phyloP scores from a whole-genome alignment of 1,284 basidiomycete genomes.

The Austroboletus rostrupii region DNA sequence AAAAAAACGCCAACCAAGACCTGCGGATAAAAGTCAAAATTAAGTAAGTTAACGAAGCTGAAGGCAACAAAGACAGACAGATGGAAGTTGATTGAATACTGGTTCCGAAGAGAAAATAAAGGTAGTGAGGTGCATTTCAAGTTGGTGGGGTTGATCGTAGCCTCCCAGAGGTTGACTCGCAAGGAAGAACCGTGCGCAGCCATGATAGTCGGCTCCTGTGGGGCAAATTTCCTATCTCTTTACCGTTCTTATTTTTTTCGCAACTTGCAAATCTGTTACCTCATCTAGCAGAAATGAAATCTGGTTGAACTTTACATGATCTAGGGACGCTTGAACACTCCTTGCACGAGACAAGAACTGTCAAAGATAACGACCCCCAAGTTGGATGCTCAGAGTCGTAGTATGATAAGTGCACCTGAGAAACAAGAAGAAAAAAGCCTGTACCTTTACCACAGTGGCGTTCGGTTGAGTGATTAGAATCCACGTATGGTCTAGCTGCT shows the following conservation, averaged over 20 bases:
- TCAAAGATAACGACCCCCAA: not conserved
- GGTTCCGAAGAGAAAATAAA: slow-evolving; percentile 49
- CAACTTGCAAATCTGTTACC: no score
- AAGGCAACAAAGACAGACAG: slow-evolving; percentile 30
- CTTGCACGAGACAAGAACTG: not conserved
- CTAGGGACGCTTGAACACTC: not conserved
- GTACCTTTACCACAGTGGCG: no score
- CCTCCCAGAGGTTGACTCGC: slow-evolving; percentile 14
- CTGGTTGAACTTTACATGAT: not conserved
- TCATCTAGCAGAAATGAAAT: no score
- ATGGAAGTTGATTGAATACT: slow-evolving; percentile 52
- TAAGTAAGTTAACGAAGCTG: not conserved
- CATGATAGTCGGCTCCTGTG: slow-evolving; percentile 5
- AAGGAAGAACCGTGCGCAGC: not conserved
- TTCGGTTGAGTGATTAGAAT: no score
- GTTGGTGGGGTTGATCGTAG: slow-evolving; percentile 49
- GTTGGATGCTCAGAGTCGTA: not conserved
- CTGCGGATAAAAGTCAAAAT: slow-evolving; percentile 15
- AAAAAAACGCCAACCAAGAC: slow-evolving; percentile 47
- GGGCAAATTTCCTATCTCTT: not conserved
- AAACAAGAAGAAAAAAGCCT: not conserved
- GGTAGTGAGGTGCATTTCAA: slow-evolving; percentile 54
- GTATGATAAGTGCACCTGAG: not conserved
- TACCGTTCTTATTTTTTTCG: no score
- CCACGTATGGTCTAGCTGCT: no score